A percentile compares a stretch with the other conserved stretches of the same genome.
Conservation (phyloP, 2,329 filamentous ascomycete genomes). For the Aspergillus amoenus region DNA sequence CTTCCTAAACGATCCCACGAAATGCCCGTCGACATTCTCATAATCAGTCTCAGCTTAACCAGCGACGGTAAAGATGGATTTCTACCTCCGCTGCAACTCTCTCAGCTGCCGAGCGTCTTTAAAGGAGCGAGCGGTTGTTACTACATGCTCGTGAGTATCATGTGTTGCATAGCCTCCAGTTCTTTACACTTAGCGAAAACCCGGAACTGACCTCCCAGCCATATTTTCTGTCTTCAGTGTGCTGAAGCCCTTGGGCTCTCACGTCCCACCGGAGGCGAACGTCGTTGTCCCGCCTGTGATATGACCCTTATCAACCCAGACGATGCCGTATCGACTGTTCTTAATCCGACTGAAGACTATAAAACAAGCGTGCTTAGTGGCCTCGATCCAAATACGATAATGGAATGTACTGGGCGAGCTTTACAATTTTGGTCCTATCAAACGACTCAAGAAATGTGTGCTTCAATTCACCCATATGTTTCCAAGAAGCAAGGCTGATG, state of each 20-base stretch:
- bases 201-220: conserved; percentile 50
- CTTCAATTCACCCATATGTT: neutral
- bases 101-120: conserved; percentile 72
- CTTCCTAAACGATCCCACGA: neutral
- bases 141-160: conserved; percentile 73
- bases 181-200: neutral
- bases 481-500: conserved; percentile 8
- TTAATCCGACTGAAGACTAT: conserved; percentile 84
- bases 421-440: conserved; percentile 87
- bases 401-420: conserved; percentile 80
- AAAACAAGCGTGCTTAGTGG: conserved; percentile 85
- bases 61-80: conserved; percentile 60
- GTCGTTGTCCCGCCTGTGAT: conserved; percentile 74
- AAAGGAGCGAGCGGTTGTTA: conserved; percentile 72
- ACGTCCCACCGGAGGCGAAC: conserved; percentile 51
- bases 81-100: conserved; percentile 73
- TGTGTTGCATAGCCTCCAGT: neutral
- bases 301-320: conserved; percentile 67
- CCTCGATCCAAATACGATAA: conserved; percentile 74
- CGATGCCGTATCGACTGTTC: conserved; percentile 68
- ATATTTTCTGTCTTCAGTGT: conserved; percentile 81
- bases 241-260: conserved; percentile 65
- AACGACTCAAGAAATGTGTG: conserved; percentile 76
- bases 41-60: neutral
- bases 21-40: neutral